Conservation (phyloP, 768 basidiomycete genomes). For the Pleurotus platypus region DNA sequence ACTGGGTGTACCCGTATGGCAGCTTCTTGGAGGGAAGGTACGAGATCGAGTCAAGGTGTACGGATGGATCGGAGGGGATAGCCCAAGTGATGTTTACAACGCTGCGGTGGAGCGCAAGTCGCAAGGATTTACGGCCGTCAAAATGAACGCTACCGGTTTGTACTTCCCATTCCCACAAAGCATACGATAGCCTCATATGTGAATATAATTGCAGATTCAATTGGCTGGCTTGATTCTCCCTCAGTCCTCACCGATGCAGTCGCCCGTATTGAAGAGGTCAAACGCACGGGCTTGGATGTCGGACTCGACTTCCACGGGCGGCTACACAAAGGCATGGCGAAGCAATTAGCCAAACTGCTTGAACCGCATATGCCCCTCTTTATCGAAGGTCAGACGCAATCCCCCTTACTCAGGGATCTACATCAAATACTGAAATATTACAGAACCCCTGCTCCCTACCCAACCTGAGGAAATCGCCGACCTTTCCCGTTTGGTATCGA, state of each 20-base stretch:
- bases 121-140: slow-evolving; percentile 67
- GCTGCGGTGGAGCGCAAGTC: slow-evolving; percentile 50
- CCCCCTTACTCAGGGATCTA: no score
- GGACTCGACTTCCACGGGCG: slow-evolving; percentile 71
- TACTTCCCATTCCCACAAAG: not conserved
- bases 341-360: slow-evolving; percentile 58
- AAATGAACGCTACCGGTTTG: slow-evolving; percentile 66
- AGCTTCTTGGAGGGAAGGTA: slow-evolving; percentile 68
- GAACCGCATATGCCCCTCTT: slow-evolving; percentile 61
- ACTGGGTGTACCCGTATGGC: slow-evolving; percentile 60
- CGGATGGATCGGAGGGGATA: slow-evolving; percentile 56
- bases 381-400: slow-evolving; percentile 46
- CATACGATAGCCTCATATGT: not conserved
- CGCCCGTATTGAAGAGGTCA: slow-evolving; percentile 48
- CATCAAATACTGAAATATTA: no score
- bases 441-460: slow-evolving; percentile 46
- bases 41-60: slow-evolving; percentile 57
- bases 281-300: slow-evolving; percentile 55
- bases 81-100: slow-evolving; percentile 48
- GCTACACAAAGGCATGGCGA: slow-evolving; percentile 66
- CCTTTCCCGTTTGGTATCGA: slow-evolving; percentile 48
- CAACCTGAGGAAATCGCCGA: slow-evolving; percentile 62
- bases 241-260: slow-evolving; percentile 45
- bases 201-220: slow-evolving; percentile 17
- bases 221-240: slow-evolving; percentile 64